Evolutionary conservation across 345 rosid genomes (phyloP).

Genomic region (Psidium guajava): DNA sequence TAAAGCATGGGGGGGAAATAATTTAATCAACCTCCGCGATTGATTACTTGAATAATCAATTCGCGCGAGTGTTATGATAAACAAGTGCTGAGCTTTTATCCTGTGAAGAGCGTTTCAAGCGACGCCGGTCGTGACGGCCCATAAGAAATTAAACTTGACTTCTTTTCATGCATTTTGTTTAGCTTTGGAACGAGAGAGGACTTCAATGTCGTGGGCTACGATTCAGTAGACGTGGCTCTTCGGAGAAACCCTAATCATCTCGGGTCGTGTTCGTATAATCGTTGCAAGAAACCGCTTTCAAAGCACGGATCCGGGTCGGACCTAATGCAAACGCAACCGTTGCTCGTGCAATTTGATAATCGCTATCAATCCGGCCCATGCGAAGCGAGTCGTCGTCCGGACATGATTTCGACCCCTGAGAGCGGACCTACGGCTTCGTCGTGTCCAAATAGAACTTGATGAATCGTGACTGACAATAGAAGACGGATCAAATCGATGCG

Average conservation of each 20-base stretch:
- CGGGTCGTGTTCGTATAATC: neutral
- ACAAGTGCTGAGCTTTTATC: neutral
- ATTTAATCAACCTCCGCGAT: neutral
- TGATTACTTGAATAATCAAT: neutral
- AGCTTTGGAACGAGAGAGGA: too few species aligned
- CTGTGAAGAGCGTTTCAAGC: neutral
- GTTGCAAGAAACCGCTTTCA: neutral
- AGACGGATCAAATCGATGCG: neutral
- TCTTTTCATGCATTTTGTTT: too few species aligned
- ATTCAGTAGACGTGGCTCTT: neutral
- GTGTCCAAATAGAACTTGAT: neutral
- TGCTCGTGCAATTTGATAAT: neutral
- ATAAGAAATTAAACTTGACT: too few species aligned
- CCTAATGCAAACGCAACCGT: neutral
- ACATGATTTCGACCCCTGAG: neutral
- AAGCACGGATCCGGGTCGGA: neutral
- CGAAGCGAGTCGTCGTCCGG: accelerated
- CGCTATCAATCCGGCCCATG: neutral
- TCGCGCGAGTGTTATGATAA: neutral
- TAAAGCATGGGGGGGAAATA: neutral
- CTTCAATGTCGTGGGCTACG: neutral
- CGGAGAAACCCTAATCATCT: neutral
- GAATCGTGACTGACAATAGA: neutral
- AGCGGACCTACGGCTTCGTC: neutral
- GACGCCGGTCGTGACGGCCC: neutral